Evolutionary conservation across 495 filamentous ascomycete species (phyloP), one percentile per base, ranked within the genome.

Genomic region (Platismatia glauca): DNA sequence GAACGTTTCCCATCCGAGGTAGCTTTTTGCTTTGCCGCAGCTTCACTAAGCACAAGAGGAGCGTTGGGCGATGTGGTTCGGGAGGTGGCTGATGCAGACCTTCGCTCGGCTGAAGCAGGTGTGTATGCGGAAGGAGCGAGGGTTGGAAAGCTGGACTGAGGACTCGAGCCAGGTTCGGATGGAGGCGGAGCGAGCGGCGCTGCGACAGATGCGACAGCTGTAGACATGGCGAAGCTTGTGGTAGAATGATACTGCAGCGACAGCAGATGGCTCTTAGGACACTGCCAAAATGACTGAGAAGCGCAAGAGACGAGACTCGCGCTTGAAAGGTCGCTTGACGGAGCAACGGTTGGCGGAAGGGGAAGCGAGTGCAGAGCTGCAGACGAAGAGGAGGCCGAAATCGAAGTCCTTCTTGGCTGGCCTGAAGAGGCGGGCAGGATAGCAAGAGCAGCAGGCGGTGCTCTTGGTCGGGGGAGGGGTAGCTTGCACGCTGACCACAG

Each of bases 1-100:
- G 78, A 81, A 44, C 73, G 74, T 71, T 81, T 83, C 61, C 78
- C 79, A 60, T 81, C 81, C 29, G 76, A 71, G 53, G 78, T 77
- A 7, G 75, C 73, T 56, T 73, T 78, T 59, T 73, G 75, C 46
- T 70, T 67, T 39, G 71, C 70, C 43, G 74, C 71, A 15, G 67
- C 79, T 73, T 80, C 77, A 43, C 62, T 64, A 57, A 68, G 33
- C 52, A 68, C 52, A 38, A 70, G 38, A 31, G 68, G 62, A 41
- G 64, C 64, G 64, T 67, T 70, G 61, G 65, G 62, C 35, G 67
- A 66, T 12, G 61, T 64, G 34, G 68, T 64, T 16, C 60, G 57
- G 35, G 66, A 58, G 29, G 68, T 63, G 64, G 66, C 68, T 64
- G 65, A 69, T 15, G 67, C 60, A 41, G 67, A 66, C 57, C 56